Evolutionary conservation across 768 basidiomycete genomes (phyloP).

Genomic region (Lactifluus volemus): DNA sequence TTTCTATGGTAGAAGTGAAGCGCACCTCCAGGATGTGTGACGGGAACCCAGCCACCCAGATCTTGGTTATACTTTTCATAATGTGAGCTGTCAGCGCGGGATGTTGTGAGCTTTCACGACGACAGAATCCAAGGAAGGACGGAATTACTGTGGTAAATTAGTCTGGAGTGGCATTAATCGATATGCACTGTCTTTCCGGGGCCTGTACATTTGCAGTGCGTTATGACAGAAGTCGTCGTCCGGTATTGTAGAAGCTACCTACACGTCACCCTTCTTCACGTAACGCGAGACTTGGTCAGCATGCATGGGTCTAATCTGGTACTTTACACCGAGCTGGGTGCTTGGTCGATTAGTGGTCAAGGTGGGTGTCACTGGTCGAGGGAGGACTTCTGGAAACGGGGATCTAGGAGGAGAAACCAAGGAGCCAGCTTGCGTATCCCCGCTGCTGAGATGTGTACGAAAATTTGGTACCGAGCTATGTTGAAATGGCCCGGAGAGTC

Average conservation of each 20-base stretch:
- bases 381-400: background rate
- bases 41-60: background rate
- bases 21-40: background rate
- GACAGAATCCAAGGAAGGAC: background rate
- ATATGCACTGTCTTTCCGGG: background rate
- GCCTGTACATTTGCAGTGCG: background rate
- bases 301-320: background rate
- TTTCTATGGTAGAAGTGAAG: constrained; percentile 6
- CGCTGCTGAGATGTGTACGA: background rate
- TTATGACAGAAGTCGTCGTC: background rate
- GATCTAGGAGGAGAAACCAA: background rate
- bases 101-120: background rate
- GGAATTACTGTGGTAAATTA: background rate
- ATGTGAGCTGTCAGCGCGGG: background rate
- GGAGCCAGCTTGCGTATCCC: background rate
- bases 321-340: background rate
- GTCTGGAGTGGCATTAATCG: background rate
- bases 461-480: background rate
- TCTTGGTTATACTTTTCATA: no score
- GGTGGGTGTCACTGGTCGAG: no score
- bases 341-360: background rate
- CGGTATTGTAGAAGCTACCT: background rate
- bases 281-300: constrained; percentile 10
- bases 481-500: background rate
- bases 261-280: constrained; percentile 6